These are phyloP conservation scores for Vickermania ingenoplastis DNA, from an alignment of 208 protist species.

Conservation along the genomic window DNA sequence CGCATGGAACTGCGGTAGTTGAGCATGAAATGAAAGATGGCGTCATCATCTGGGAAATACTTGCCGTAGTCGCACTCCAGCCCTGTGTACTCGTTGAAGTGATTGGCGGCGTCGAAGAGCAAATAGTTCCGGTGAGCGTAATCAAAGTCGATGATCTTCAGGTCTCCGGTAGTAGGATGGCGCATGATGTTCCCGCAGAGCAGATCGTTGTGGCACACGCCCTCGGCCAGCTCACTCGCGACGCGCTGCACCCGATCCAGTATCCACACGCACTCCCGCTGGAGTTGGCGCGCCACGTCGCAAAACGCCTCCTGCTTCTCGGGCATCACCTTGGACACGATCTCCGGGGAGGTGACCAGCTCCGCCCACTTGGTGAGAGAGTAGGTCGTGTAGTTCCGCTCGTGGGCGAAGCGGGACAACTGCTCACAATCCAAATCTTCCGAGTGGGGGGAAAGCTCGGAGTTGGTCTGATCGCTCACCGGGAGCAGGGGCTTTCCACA, in stretches of 20 bases:
- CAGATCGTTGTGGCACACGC: conserved; percentile 87
- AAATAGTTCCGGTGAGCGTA: conserved; percentile 83
- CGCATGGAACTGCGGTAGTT: conserved; percentile 70
- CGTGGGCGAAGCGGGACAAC: conserved; percentile 44
- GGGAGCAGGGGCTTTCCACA: conserved; percentile 23
- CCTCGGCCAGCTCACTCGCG: conserved; percentile 36
- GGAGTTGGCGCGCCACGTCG: conserved; percentile 20
- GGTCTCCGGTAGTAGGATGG: conserved; percentile 21
- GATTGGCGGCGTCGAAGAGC: conserved; percentile 87
- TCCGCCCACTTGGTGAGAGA: conserved; percentile 64
- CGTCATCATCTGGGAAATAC: conserved; percentile 69
- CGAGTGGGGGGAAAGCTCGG: not conserved
- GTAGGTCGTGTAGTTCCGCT: conserved; percentile 71
- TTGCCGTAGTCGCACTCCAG: conserved; percentile 79
- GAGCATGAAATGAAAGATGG: conserved; percentile 60
- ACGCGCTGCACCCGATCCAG: conserved; percentile 20
- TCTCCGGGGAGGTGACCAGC: conserved; percentile 35
- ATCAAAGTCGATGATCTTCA: conserved; percentile 92
- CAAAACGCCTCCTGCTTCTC: conserved; percentile 43
- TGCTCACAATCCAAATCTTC: not conserved
- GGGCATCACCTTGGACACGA: conserved; percentile 36
- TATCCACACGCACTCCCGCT: conserved; percentile 36
- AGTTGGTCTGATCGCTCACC: conserved; percentile 8
- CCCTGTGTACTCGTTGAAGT: conserved; percentile 89
- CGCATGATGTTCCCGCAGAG: conserved; percentile 89